Percentiles rank a stretch among this genome's conserved stretches.
phyloP scores from a whole-genome alignment of 805 yeast genomes.

The Saccharomycopsis capsularis region DNA sequence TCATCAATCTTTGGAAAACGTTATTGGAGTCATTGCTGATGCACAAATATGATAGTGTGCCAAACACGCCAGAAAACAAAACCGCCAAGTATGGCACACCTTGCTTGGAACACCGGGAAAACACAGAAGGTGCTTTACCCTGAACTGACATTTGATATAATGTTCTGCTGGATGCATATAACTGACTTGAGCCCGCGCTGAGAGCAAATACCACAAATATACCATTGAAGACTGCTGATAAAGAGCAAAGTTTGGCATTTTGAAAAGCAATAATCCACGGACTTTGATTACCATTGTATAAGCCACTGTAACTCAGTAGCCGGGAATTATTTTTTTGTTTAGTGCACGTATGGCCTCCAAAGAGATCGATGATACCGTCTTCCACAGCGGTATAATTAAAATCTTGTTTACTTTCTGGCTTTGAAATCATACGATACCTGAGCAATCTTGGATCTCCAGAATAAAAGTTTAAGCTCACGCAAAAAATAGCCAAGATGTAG shows the following conservation, averaged over 20 bases:
- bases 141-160: constrained; percentile 47
- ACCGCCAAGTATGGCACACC: constrained; percentile 77
- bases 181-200: constrained; percentile 50
- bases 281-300: constrained; percentile 43
- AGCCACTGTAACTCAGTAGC: constrained; percentile 11
- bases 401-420: background rate
- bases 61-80: constrained; percentile 45
- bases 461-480: constrained; percentile 67
- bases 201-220: constrained; percentile 48
- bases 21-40: constrained; percentile 45
- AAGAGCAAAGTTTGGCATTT: constrained; percentile 43
- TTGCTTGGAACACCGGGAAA: constrained; percentile 48
- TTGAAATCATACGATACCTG: constrained; percentile 35
- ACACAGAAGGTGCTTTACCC: constrained; percentile 54
- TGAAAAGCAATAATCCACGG: constrained; percentile 58
- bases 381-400: constrained; percentile 14
- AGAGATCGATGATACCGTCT: constrained; percentile 4
- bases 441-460: constrained; percentile 71
- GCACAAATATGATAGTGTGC: constrained; percentile 45
- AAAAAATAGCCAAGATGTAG: constrained; percentile 59
- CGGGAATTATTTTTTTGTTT: background rate
- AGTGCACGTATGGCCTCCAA: constrained; percentile 13
- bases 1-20: constrained; percentile 50
- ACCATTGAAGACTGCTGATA: constrained; percentile 44
- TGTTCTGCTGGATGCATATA: constrained; percentile 57